Conservation (phyloP, 306 rosid species). For the Glycine latifolia region DNA sequence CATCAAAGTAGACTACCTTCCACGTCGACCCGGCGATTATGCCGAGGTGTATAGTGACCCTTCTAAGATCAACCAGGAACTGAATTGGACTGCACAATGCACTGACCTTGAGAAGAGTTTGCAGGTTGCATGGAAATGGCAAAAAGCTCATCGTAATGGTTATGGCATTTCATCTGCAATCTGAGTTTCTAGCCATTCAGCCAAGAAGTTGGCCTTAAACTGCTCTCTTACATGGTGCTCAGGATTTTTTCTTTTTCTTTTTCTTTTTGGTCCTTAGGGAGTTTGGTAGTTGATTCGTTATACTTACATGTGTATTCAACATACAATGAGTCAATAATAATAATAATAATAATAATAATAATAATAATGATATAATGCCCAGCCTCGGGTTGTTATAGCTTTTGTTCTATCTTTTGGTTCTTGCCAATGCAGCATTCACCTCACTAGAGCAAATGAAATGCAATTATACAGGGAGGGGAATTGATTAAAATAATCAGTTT, state of each 20-base stretch:
- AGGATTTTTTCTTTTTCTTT: not conserved
- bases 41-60: conserved; percentile 95
- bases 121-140: conserved; percentile 89
- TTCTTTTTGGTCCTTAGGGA: conserved; percentile 51
- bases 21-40: conserved; percentile 96
- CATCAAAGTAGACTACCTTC: conserved; percentile 81
- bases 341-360: not conserved
- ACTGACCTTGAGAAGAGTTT: conserved; percentile 83
- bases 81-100: conserved; percentile 85
- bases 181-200: conserved; percentile 46
- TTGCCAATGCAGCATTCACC: not conserved
- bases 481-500: not conserved
- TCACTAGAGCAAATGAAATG: too few species aligned
- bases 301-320: conserved; percentile 69
- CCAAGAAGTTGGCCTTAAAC: too few species aligned
- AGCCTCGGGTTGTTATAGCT: conserved; percentile 46
- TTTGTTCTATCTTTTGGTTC: conserved; percentile 1
- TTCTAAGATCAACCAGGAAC: conserved; percentile 66
- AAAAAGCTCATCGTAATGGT: conserved; percentile 78
- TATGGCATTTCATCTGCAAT: conserved; percentile 59
- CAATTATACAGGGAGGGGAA: too few species aligned
- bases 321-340: conserved; percentile 50
- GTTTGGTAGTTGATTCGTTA: conserved; percentile 62
- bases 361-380: conserved; percentile 36
- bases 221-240: not conserved